A percentile compares a stretch with the other conserved stretches of the same genome.
These are phyloP conservation scores for Epicoccum sorghinum DNA, from an alignment of 2,329 filamentous ascomycete genomes.

Conservation along the genomic window DNA sequence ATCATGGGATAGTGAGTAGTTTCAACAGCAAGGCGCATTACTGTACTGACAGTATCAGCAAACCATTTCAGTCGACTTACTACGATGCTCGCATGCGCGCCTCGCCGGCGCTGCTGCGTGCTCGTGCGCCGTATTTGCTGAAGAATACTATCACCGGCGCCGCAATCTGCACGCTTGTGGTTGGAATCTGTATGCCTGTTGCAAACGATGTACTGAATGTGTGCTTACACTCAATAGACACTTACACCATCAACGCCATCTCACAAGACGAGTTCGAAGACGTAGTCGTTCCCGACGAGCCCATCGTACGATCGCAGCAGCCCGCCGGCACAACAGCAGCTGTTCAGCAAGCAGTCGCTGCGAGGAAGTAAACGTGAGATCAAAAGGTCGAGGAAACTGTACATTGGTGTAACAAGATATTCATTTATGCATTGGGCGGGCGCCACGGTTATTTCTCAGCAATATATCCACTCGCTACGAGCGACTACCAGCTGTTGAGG, in stretches of 20 bases:
- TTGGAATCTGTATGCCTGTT: constrained; percentile 74
- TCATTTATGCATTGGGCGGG: constrained; percentile 38
- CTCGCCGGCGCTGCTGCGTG: constrained; percentile 86
- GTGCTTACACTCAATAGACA: constrained; percentile 55
- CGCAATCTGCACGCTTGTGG: constrained; percentile 75
- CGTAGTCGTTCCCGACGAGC: constrained; percentile 82
- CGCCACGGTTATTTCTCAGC: constrained; percentile 28
- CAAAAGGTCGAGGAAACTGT: constrained; percentile 14
- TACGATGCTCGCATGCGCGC: constrained; percentile 89
- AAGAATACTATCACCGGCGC: constrained; percentile 85
- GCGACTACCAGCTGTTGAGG: constrained; percentile 5
- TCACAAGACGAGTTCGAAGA: constrained; percentile 98
- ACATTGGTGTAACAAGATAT: constrained; percentile 35
- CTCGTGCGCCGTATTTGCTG: constrained; percentile 87
- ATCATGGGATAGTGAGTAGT: constrained; percentile 45
- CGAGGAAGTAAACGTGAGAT: constrained; percentile 28
- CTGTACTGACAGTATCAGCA: constrained; percentile 32
- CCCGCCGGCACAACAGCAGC: constrained; percentile 35
- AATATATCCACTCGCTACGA: constrained; percentile 20
- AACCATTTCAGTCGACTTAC: constrained; percentile 74
- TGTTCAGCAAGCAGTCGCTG: constrained; percentile 40
- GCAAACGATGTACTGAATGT: not conserved
- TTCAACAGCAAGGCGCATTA: not conserved
- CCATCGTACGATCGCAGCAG: constrained; percentile 55
- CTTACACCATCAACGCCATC: constrained; percentile 79